Conservation (phyloP, 257 asterid species). For the Plantago ovata region DNA sequence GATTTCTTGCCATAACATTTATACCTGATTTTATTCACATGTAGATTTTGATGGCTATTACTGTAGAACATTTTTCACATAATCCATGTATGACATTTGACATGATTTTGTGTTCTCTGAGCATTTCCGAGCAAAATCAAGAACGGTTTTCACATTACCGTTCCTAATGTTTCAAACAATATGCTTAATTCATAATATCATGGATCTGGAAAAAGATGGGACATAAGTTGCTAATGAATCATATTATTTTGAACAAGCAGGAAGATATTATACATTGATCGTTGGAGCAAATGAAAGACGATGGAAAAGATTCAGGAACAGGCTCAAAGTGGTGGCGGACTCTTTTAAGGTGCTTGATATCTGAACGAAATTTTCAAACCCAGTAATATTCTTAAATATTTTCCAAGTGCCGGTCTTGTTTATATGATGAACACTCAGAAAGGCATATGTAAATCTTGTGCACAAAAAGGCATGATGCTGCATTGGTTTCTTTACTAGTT, state of each 20-base stretch:
- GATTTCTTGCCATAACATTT: neutral
- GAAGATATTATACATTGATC: constrained; percentile 72
- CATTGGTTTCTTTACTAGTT: no score
- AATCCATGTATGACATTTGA: no score
- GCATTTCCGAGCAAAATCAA: no score
- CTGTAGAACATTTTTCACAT: no score
- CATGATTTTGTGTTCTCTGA: no score
- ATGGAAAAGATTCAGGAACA: constrained; percentile 64
- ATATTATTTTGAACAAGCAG: constrained; percentile 36
- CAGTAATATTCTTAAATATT: neutral
- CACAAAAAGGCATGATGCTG: no score
- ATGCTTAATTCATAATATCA: no score
- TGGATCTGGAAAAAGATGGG: no score
- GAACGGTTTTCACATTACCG: no score
- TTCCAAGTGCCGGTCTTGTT: neutral
- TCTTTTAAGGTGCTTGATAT: constrained; percentile 71
- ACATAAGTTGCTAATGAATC: no score
- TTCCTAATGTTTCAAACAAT: no score
- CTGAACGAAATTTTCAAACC: constrained; percentile 16
- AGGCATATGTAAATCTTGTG: neutral
- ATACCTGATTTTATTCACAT: neutral
- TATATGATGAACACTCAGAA: neutral
- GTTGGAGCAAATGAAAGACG: constrained; percentile 87
- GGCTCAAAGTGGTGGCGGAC: constrained; percentile 86
- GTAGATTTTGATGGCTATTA: neutral